These are phyloP conservation scores for Colletotrichum liriopes DNA, from an alignment of 2,329 filamentous ascomycete species.

Conservation along the genomic window DNA sequence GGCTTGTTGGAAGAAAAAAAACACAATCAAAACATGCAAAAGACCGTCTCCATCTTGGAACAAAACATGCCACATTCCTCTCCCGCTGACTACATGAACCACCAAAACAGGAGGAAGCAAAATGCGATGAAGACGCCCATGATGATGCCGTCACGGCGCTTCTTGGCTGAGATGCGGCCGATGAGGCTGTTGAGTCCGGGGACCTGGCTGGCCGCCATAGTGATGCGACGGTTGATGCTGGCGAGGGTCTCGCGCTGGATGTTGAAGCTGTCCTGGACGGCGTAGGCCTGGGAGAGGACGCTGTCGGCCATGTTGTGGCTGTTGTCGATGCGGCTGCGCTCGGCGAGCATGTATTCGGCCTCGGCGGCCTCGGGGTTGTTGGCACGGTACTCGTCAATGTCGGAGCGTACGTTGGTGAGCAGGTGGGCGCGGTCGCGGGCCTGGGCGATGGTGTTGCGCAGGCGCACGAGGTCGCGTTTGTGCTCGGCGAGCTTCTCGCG, in stretches of 20 bases:
- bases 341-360: conserved; percentile 97
- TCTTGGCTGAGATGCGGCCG: conserved; percentile 92
- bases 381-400: conserved; percentile 90
- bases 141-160: conserved; percentile 94
- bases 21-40: conserved; percentile 24
- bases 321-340: conserved; percentile 87
- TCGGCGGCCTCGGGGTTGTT: conserved; percentile 87
- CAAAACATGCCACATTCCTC: conserved; percentile 47
- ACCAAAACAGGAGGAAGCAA: conserved; percentile 90
- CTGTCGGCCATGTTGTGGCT: conserved; percentile 91
- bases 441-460: conserved; percentile 81
- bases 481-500: conserved; percentile 92
- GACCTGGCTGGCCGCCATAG: conserved; percentile 88
- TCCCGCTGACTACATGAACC: conserved; percentile 70
- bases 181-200: conserved; percentile 95
- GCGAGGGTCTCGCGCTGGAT: conserved; percentile 89
- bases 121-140: conserved; percentile 92
- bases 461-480: conserved; percentile 83
- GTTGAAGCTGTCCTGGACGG: conserved; percentile 92
- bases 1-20: conserved; percentile 28
- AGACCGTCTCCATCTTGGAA: conserved; percentile 8
- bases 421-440: conserved; percentile 91
- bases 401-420: conserved; percentile 89
- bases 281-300: conserved; percentile 95
- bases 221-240: conserved; percentile 92